Conservation (phyloP, 2,329 filamentous ascomycete genomes). For the Monilinia vaccinii-corymbosi region DNA sequence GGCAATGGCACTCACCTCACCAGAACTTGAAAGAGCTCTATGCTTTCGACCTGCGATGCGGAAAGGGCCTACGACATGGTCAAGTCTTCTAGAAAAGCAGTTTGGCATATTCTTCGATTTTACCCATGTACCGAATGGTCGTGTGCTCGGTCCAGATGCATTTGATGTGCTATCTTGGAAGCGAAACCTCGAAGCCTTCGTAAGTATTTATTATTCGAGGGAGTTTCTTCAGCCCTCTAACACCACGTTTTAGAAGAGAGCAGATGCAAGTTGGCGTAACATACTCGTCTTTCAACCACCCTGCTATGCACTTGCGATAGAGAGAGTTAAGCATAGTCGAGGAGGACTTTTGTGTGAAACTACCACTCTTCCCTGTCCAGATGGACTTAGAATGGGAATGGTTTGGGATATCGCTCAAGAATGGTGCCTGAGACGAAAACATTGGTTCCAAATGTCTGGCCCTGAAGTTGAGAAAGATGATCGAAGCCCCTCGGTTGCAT, state of each 20-base stretch:
- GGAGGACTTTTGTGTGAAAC: not conserved
- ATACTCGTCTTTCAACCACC: slow-evolving; percentile 10
- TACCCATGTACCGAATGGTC: not conserved
- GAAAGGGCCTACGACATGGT: not conserved
- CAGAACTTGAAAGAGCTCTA: not conserved
- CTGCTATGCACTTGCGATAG: not conserved
- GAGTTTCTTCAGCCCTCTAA: not conserved
- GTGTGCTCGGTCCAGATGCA: not conserved
- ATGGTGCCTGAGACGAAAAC: slow-evolving; percentile 6
- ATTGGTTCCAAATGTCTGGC: slow-evolving; percentile 4
- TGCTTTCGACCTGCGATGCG: not conserved
- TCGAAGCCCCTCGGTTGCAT: not conserved
- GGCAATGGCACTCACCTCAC: not conserved
- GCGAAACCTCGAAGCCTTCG: not conserved
- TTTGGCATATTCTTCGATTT: slow-evolving; percentile 4
- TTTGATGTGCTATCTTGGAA: slow-evolving; percentile 4
- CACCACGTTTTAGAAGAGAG: not conserved
- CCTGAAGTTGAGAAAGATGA: not conserved
- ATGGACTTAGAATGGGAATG: slow-evolving; percentile 10
- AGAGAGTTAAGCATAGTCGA: not conserved
- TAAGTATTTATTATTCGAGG: not conserved
- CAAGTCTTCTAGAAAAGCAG: not conserved
- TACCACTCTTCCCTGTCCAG: not conserved
- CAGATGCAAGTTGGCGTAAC: slow-evolving; percentile 6
- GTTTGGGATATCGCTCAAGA: slow-evolving; percentile 8